Percentiles rank a stretch among this genome's conserved stretches.
phyloP scores from a whole-genome alignment of 2,329 filamentous ascomycete species.

The Penicillium sp. region DNA sequence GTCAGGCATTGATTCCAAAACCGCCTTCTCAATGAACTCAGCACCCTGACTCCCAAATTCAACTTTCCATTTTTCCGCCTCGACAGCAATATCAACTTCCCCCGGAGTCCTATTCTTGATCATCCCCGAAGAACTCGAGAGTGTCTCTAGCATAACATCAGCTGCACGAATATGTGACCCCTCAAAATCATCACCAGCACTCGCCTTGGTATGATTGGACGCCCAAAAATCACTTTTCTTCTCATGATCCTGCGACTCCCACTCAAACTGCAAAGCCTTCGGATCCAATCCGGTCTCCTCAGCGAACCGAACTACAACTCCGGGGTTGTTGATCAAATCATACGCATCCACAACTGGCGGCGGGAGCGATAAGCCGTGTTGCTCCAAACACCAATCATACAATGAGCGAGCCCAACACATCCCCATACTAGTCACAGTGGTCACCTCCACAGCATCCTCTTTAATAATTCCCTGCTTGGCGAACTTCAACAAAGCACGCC shows the following conservation, averaged over 20 bases:
- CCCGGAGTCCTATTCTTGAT: constrained; percentile 30
- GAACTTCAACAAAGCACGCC: constrained; percentile 31
- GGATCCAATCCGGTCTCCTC: constrained; percentile 35
- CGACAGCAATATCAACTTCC: constrained; percentile 34
- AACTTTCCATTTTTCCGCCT: constrained; percentile 36
- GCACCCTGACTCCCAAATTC: constrained; percentile 35
- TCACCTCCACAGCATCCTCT: constrained; percentile 13
- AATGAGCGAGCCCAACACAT: constrained; percentile 33
- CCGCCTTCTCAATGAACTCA: constrained; percentile 25
- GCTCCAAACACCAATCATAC: constrained; percentile 37
- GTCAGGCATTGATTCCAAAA: constrained; percentile 38
- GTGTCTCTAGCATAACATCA: constrained; percentile 29
- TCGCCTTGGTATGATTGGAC: not conserved
- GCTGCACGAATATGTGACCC: not conserved
- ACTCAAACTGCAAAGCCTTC: constrained; percentile 31
- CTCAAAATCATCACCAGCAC: not conserved
- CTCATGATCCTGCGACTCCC: constrained; percentile 16
- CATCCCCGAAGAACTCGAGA: constrained; percentile 35
- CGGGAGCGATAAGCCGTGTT: constrained; percentile 14
- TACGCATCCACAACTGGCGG: constrained; percentile 41
- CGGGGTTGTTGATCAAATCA: constrained; percentile 37
- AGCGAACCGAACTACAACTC: constrained; percentile 30
- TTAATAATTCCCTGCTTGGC: constrained; percentile 13
- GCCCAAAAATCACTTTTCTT: not conserved
- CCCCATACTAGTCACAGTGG: constrained; percentile 26